Conservation (phyloP, 177 flowering plant species). For the Vitis hybrid region DNA sequence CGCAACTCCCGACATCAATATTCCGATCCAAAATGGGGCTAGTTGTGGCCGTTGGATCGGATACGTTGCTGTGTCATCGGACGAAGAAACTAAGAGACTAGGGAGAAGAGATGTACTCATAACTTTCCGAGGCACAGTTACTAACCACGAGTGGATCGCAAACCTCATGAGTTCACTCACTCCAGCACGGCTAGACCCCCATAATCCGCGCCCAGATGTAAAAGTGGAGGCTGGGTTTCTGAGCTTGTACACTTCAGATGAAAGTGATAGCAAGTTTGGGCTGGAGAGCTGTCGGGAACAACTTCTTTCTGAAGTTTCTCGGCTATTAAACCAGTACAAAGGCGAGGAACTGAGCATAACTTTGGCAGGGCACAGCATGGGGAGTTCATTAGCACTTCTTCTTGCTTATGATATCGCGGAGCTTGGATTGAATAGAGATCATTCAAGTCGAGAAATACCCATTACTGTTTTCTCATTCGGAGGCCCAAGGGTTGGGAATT, state of each 20-base stretch:
- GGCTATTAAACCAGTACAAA: constrained; percentile 42
- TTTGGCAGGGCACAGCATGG: constrained; percentile 86
- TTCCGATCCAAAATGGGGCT: constrained; percentile 41
- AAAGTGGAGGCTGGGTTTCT: constrained; percentile 65
- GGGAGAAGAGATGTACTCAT: constrained; percentile 72
- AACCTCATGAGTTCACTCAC: constrained; percentile 50
- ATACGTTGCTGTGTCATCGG: constrained; percentile 63
- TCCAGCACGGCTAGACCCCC: constrained; percentile 53
- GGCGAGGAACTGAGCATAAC: constrained; percentile 70
- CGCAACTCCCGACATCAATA: constrained; percentile 57
- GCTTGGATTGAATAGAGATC: constrained; percentile 47
- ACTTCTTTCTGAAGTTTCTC: constrained; percentile 52
- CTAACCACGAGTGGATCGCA: constrained; percentile 61
- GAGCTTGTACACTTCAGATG: constrained; percentile 57
- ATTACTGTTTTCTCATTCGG: constrained; percentile 74
- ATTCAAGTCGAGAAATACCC: constrained; percentile 24
- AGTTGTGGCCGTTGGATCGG: constrained; percentile 73
- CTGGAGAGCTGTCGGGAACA: constrained; percentile 57
- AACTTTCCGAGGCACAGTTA: constrained; percentile 73
- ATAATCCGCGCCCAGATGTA: constrained; percentile 44
- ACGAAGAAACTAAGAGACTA: constrained; percentile 33
- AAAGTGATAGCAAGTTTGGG: constrained; percentile 36
- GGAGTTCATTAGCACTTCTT: constrained; percentile 69
- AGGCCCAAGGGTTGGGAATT: constrained; percentile 83
- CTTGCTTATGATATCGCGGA: constrained; percentile 75